phyloP scores from a whole-genome alignment of 306 rosid genomes.

The Trifolium pratense region DNA sequence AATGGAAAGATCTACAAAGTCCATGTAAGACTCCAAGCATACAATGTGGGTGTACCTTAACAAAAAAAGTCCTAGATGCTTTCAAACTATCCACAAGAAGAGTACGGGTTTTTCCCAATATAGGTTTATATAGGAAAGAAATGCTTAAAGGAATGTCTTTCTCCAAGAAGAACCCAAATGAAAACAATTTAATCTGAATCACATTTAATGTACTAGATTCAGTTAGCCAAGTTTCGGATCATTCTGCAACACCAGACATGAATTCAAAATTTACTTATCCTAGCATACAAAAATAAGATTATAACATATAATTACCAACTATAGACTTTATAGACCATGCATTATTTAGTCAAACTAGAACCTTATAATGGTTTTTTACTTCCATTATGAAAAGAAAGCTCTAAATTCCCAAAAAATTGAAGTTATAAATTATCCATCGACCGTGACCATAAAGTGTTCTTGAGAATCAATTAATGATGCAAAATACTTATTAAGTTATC shows the following conservation, averaged over 20 bases:
- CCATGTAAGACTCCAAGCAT: too few species aligned
- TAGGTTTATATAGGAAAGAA: neutral
- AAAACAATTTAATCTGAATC: neutral
- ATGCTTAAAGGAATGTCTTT: neutral
- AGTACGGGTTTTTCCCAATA: neutral
- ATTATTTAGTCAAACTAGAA: conserved; percentile 1
- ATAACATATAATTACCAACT: neutral
- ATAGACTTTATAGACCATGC: conserved; percentile 4
- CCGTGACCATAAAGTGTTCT: neutral
- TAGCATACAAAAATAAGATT: neutral
- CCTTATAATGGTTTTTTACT: neutral
- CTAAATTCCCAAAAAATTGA: neutral
- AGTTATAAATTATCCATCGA: neutral
- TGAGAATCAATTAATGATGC: neutral
- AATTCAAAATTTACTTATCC: neutral
- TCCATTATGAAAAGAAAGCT: neutral
- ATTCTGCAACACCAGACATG: conserved; percentile 5
- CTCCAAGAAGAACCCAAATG: neutral
- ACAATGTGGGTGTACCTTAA: neutral
- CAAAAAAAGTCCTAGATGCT: neutral
- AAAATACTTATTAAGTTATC: conserved; percentile 6
- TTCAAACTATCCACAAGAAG: neutral
- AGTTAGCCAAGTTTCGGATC: neutral
- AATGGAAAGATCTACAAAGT: neutral
- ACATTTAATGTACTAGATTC: neutral